Conservation (phyloP, 83 land plant genomes). For the Picea engelmannii region DNA sequence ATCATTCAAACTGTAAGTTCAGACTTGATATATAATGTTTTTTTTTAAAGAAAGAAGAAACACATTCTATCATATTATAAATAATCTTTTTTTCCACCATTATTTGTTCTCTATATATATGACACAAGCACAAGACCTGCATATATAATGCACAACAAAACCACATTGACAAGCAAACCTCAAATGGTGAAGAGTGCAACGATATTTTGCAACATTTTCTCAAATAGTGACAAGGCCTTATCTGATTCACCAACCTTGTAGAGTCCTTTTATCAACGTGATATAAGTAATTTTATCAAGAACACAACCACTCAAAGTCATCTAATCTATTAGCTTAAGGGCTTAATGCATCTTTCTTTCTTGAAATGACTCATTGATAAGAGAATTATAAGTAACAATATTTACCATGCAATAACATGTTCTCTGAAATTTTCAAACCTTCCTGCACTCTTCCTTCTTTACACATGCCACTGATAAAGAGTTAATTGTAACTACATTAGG, state of each 20-base stretch:
- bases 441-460: slow-evolving; percentile 54
- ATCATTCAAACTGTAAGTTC: too few species aligned
- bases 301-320: slow-evolving; percentile 50
- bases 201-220: slow-evolving; percentile 46
- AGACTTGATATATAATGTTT: too few species aligned
- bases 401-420: slow-evolving; percentile 65
- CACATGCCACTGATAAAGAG: slow-evolving; percentile 56
- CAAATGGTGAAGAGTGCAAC: too few species aligned
- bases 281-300: slow-evolving; percentile 57
- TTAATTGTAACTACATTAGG: slow-evolving; percentile 67
- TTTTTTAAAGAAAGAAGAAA: too few species aligned
- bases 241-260: slow-evolving; percentile 59
- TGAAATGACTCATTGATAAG: slow-evolving; percentile 47
- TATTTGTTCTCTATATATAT: too few species aligned
- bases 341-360: slow-evolving; percentile 39
- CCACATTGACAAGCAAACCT: too few species aligned
- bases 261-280: slow-evolving; percentile 54
- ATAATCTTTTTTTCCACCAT: too few species aligned
- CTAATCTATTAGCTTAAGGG: slow-evolving; percentile 42
- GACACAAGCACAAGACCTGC: too few species aligned
- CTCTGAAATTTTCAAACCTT: slow-evolving; percentile 46
- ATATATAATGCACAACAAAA: too few species aligned
- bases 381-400: slow-evolving; percentile 71
- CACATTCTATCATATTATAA: too few species aligned
- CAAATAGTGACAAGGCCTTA: slow-evolving; percentile 57